Conservation (phyloP, 2,329 filamentous ascomycete species). For the Thielaviopsis populi region DNA sequence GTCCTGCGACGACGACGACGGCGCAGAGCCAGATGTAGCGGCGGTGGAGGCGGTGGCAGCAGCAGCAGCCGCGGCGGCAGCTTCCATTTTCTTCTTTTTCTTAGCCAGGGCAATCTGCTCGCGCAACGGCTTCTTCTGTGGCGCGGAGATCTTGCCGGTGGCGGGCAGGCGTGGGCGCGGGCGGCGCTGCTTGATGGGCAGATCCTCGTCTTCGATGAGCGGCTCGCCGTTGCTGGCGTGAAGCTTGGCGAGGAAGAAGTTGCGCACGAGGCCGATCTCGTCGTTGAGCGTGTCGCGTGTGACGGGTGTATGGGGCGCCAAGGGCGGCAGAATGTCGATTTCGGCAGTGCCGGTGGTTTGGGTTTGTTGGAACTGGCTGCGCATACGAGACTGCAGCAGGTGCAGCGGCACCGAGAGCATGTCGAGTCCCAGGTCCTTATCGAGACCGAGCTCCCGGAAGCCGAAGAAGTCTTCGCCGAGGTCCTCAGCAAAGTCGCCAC, state of each 20-base stretch:
- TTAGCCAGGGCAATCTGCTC: slow-evolving; percentile 73
- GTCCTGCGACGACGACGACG: background rate
- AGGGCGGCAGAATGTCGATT: slow-evolving; percentile 48
- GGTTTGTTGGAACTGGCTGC: slow-evolving; percentile 70
- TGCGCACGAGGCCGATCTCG: slow-evolving; percentile 76
- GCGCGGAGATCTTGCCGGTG: slow-evolving; percentile 74
- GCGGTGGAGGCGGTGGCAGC: background rate
- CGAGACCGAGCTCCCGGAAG: slow-evolving; percentile 86
- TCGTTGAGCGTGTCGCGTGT: slow-evolving; percentile 60
- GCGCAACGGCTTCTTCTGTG: slow-evolving; percentile 66
- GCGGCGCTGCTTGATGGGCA: slow-evolving; percentile 80
- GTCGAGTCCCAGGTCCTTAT: slow-evolving; percentile 77
- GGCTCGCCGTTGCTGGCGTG: slow-evolving; percentile 51
- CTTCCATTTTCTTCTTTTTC: slow-evolving; percentile 72
- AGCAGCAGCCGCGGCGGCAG: slow-evolving; percentile 20
- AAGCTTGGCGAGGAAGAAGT: slow-evolving; percentile 82
- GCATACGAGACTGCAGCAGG: slow-evolving; percentile 79
- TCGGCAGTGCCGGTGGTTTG: slow-evolving; percentile 44
- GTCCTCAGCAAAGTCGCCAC: slow-evolving; percentile 93
- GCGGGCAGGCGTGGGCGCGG: slow-evolving; percentile 49
- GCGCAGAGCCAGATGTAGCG: background rate
- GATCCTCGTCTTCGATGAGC: slow-evolving; percentile 83
- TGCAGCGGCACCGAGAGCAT: slow-evolving; percentile 86
- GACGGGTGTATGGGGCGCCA: slow-evolving; percentile 59
- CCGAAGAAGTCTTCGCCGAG: slow-evolving; percentile 98